These are phyloP conservation scores for Hypoxylon sp. DNA, from an alignment of 2,329 filamentous ascomycete species.

Conservation along the genomic window DNA sequence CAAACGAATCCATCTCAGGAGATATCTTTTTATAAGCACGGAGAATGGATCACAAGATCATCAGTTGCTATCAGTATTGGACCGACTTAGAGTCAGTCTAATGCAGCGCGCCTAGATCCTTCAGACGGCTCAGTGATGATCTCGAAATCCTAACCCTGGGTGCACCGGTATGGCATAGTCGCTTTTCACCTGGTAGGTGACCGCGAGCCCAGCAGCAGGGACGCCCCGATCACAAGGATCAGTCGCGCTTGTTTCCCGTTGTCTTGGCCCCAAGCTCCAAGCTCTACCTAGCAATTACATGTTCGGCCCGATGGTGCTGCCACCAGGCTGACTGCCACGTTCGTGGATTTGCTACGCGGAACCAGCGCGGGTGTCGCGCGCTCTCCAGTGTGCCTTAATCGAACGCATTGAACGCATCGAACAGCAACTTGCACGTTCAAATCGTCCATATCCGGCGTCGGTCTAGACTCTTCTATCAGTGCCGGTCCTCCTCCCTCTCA, in stretches of 20 bases:
- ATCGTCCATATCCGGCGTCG: neutral
- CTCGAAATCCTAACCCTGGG: neutral
- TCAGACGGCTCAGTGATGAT: neutral
- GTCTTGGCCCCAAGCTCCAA: too few relatives aligned
- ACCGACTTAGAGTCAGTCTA: neutral
- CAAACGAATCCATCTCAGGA: neutral
- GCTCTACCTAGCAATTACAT: constrained; percentile 11
- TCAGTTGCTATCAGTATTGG: neutral
- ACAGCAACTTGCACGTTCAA: constrained; percentile 10
- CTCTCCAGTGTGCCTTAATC: constrained; percentile 6
- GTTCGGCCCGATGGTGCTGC: constrained; percentile 23
- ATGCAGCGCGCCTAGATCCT: neutral
- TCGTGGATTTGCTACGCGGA: constrained; percentile 8
- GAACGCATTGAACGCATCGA: constrained; percentile 4
- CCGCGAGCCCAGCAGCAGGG: constrained; percentile 9
- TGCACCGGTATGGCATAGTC: constrained; percentile 9
- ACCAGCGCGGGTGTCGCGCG: constrained; percentile 11
- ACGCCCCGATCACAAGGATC: neutral
- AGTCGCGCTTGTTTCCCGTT: constrained; percentile 7
- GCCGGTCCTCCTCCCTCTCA: constrained; percentile 1
- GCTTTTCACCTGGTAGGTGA: constrained; percentile 5
- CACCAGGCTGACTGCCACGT: too few relatives aligned
- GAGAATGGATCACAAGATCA: neutral
- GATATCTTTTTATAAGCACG: neutral
- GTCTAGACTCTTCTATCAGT: constrained; percentile 8